These are phyloP conservation scores for Alternaria novae-zelandiae DNA, from an alignment of 2,329 filamentous ascomycete genomes.

Conservation along the genomic window DNA sequence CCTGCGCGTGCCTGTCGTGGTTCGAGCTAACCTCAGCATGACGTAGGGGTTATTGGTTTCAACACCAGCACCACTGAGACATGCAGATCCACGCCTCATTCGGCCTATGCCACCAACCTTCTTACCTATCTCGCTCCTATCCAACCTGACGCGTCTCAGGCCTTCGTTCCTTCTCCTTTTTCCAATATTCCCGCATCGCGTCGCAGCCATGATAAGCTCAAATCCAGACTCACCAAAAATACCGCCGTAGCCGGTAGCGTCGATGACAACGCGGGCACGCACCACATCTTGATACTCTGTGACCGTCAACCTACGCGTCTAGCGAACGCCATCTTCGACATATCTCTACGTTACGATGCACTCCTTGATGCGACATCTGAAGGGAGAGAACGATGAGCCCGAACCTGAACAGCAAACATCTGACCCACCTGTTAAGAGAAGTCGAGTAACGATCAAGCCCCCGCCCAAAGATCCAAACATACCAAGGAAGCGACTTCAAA, in stretches of 20 bases:
- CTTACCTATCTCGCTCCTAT: neutral
- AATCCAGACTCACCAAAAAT: neutral
- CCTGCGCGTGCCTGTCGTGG: neutral
- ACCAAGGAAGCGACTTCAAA: slow-evolving; percentile 32
- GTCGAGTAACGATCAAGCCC: slow-evolving; percentile 15
- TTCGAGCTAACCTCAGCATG: neutral
- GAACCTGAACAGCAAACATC: neutral
- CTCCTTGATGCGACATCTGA: slow-evolving; percentile 15
- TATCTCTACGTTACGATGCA: slow-evolving; percentile 10
- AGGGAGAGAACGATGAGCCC: slow-evolving; percentile 1
- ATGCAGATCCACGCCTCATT: neutral
- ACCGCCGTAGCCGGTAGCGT: neutral
- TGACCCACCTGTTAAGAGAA: slow-evolving; percentile 6
- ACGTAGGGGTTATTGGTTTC: neutral
- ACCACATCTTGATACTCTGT: neutral
- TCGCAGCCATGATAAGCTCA: neutral
- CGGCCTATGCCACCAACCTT: neutral
- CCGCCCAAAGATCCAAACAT: slow-evolving; percentile 32
- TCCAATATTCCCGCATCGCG: neutral
- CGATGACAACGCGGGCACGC: neutral
- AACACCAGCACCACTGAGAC: neutral
- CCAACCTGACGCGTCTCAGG: neutral
- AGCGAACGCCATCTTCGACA: neutral
- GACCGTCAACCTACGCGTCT: neutral
- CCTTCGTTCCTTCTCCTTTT: neutral